A percentile compares a stretch with the other conserved stretches of the same genome.
Evolutionary conservation across 768 basidiomycete species (phyloP).

Genomic region (Tulasnella sp.): DNA sequence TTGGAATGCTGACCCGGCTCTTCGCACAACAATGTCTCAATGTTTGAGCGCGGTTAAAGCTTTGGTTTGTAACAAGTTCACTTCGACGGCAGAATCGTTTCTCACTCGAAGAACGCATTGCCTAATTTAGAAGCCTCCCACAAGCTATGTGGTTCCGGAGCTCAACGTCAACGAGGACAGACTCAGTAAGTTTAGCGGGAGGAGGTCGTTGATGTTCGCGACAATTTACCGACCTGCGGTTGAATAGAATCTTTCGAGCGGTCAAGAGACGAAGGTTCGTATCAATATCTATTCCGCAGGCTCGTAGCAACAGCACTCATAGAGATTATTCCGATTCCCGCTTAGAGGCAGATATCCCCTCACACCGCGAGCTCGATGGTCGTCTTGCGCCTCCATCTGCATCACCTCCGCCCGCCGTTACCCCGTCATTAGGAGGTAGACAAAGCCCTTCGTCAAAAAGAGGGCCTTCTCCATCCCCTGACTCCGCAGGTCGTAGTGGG

Average conservation of each 20-base stretch:
- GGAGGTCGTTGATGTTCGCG: not conserved
- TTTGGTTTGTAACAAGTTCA: not conserved
- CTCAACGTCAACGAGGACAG: no score
- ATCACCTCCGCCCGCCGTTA: not conserved
- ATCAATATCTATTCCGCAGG: not conserved
- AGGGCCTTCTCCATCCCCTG: not conserved
- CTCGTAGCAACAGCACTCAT: not conserved
- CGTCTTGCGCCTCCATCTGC: not conserved
- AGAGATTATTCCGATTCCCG: not conserved
- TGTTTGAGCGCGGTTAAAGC: not conserved
- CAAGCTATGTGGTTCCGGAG: not conserved
- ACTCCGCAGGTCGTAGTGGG: not conserved
- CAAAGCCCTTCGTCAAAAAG: not conserved
- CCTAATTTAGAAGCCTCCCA: not conserved
- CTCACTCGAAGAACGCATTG: not conserved
- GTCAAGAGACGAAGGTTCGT: not conserved
- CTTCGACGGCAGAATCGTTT: not conserved
- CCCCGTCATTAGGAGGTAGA: not conserved
- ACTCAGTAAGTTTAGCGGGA: not conserved
- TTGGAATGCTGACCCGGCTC: not conserved
- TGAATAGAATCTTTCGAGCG: not conserved
- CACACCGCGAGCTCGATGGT: not conserved
- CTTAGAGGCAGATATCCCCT: not conserved
- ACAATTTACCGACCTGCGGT: not conserved
- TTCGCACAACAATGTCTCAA: not conserved